Evolutionary conservation across 176 grass and related monocot genomes (phyloP).

Genomic region (Alloteropsis semialata): DNA sequence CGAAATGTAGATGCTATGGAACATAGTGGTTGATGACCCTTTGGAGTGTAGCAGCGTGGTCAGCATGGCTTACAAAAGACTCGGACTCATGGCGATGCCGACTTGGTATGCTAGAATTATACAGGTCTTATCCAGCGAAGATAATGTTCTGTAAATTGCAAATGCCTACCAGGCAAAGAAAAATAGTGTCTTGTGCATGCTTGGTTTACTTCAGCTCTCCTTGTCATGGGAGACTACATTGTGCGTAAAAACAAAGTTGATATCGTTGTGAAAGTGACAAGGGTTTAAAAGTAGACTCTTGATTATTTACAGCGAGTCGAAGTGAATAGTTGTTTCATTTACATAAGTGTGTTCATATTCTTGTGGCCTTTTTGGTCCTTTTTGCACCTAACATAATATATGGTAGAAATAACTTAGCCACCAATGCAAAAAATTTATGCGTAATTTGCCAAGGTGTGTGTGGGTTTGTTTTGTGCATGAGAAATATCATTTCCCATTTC

Average conservation of each 20-base stretch:
- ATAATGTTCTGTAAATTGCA: background rate
- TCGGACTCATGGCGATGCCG: conserved; percentile 15
- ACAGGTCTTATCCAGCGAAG: conserved; percentile 20
- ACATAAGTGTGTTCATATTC: background rate
- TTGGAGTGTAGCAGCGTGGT: conserved; percentile 39
- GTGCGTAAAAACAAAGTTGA: background rate
- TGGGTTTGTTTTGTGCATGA: background rate
- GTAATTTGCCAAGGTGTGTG: background rate
- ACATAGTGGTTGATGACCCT: conserved; percentile 21
- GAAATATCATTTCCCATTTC: background rate
- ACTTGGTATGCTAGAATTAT: conserved; percentile 1
- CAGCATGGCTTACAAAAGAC: conserved; percentile 38
- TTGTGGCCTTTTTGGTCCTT: background rate
- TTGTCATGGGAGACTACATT: background rate
- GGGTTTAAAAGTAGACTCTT: background rate
- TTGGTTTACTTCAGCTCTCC: background rate
- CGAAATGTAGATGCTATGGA: conserved; percentile 19
- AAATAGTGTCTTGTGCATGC: background rate
- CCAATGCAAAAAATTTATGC: background rate
- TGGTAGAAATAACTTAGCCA: background rate
- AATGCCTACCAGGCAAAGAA: background rate
- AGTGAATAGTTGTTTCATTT: background rate
- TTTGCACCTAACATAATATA: background rate
- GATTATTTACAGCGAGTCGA: background rate
- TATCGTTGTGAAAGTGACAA: background rate